phyloP scores from a whole-genome alignment of 306 rosid species.

The Citrullus amarus region DNA sequence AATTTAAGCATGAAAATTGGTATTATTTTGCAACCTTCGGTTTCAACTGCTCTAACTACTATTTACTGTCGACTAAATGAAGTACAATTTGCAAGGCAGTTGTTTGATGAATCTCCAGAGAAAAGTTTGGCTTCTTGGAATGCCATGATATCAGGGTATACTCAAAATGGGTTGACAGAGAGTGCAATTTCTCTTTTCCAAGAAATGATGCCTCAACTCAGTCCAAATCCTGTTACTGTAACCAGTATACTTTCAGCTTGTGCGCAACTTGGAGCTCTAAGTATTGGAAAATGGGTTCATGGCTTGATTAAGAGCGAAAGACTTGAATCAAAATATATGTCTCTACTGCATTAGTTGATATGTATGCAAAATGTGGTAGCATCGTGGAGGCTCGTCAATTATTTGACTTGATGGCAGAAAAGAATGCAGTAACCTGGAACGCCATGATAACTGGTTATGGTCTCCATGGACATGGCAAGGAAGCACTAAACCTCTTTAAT shows the following conservation, averaged over 20 bases:
- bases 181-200: slow-evolving; percentile 65
- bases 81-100: slow-evolving; percentile 51
- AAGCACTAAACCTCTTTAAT: slow-evolving; percentile 61
- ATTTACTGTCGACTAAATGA: slow-evolving; percentile 62
- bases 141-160: slow-evolving; percentile 87
- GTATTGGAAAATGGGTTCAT: slow-evolving; percentile 87
- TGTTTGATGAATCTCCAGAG: slow-evolving; percentile 67
- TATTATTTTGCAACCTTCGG: slow-evolving; percentile 43
- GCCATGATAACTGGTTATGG: slow-evolving; percentile 92
- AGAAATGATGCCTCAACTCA: slow-evolving; percentile 56
- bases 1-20: slow-evolving; percentile 54
- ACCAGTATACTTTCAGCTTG: slow-evolving; percentile 89
- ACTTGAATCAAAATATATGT: slow-evolving; percentile 70
- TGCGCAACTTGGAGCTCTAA: slow-evolving; percentile 80
- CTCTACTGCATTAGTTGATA: slow-evolving; percentile 72
- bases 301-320: slow-evolving; percentile 51
- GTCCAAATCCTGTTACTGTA: slow-evolving; percentile 64
- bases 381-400: slow-evolving; percentile 54
- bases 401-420: slow-evolving; percentile 61
- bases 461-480: slow-evolving; percentile 80
- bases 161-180: slow-evolving; percentile 82
- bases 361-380: slow-evolving; percentile 93
- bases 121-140: slow-evolving; percentile 84
- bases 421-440: slow-evolving; percentile 84
- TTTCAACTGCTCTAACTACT: slow-evolving; percentile 69